Conservation (phyloP, 495 filamentous ascomycete genomes). For the Lasiosphaeria hispida region DNA sequence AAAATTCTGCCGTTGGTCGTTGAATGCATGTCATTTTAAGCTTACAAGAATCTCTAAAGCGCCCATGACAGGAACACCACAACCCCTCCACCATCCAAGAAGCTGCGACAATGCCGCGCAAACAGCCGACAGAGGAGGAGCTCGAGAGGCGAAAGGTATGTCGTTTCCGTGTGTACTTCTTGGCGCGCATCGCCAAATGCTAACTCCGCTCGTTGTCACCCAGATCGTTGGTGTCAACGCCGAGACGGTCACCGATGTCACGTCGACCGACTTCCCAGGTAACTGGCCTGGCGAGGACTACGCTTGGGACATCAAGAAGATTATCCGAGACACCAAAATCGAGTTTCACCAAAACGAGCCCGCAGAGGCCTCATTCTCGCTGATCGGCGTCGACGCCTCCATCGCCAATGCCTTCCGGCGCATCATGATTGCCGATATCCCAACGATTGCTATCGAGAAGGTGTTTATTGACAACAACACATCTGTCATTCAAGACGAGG, state of each 20-base stretch:
- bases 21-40: neutral
- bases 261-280: constrained; percentile 76
- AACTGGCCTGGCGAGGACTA: constrained; percentile 91
- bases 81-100: constrained; percentile 8
- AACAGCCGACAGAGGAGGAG: constrained; percentile 39
- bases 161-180: neutral
- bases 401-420: constrained; percentile 98
- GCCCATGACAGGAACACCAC: no score
- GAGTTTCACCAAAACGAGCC: constrained; percentile 78
- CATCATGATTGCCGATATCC: constrained; percentile 93
- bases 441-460: constrained; percentile 86
- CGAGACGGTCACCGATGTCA: constrained; percentile 84
- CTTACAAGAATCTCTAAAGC: constrained; percentile 20
- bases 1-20: constrained; percentile 33
- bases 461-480: constrained; percentile 94
- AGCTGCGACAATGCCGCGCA: constrained; percentile 39
- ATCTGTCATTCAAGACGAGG: constrained; percentile 95
- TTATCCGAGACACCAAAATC: constrained; percentile 57
- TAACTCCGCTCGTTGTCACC: neutral
- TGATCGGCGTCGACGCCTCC: constrained; percentile 85
- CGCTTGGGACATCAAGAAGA: constrained; percentile 75
- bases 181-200: neutral
- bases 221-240: constrained; percentile 82
- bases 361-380: constrained; percentile 78
- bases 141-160: constrained; percentile 42